Evolutionary conservation across 1,139 yeast species (phyloP).

Genomic region (Kluyveromyces sp.): DNA sequence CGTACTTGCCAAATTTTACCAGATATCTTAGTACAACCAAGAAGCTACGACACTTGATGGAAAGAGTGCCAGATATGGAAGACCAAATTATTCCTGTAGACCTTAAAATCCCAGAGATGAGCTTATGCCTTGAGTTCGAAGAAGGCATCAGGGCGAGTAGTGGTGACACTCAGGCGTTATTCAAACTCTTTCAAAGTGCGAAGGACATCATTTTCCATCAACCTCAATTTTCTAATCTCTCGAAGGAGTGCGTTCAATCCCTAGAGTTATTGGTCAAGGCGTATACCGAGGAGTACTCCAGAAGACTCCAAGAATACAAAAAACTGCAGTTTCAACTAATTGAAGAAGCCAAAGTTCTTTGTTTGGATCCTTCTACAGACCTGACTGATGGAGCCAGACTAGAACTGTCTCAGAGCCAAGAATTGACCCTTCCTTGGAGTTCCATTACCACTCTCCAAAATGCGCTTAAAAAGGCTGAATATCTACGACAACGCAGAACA

Average conservation of each 20-base stretch:
- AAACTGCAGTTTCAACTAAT: neutral
- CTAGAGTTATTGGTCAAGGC: neutral
- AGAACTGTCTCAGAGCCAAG: conserved; percentile 4
- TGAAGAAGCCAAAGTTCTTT: neutral
- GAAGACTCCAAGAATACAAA: conserved; percentile 6
- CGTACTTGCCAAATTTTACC: conserved; percentile 28
- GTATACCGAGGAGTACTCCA: conserved; percentile 13
- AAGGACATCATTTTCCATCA: conserved; percentile 19
- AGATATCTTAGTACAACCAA: conserved; percentile 21
- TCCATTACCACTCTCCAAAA: conserved; percentile 11
- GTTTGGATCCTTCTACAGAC: conserved; percentile 8
- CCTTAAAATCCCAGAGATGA: conserved; percentile 10
- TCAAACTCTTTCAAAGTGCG: conserved; percentile 22
- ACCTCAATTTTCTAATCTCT: neutral
- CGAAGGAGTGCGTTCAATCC: neutral
- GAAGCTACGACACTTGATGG: conserved; percentile 17
- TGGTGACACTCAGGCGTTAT: conserved; percentile 16
- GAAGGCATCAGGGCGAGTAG: conserved; percentile 5
- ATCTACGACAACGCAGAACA: conserved; percentile 17
- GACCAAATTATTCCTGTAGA: conserved; percentile 6
- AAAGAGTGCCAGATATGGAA: conserved; percentile 11
- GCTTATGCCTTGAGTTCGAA: conserved; percentile 8
- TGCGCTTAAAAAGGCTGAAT: conserved; percentile 8
- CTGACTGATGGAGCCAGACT: conserved; percentile 7
- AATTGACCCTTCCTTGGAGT: conserved; percentile 7